Base-by-base conservation (phyloP, 805 yeast species). In the Teunomyces funiuensis region DNA sequence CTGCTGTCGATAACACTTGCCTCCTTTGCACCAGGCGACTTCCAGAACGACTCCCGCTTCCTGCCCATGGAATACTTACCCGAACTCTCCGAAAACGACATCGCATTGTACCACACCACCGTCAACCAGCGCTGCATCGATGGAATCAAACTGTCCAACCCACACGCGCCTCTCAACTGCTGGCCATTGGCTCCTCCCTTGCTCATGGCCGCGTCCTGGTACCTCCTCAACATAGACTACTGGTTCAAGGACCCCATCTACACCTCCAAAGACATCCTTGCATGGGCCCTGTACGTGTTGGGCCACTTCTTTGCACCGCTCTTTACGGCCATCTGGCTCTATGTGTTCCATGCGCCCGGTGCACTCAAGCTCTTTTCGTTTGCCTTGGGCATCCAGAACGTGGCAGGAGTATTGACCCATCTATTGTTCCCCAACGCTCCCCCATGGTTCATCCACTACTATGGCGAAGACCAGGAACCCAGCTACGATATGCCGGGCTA, bases 341-440 rank as follows among this genome's bases (percentile, higher is more conserved):
- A 82, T 53, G 73, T 81, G 8, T 82, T 81, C 69, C 85, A 82
- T 40, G 71, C 81, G 1, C 85, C 82, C n/a, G 86, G 85, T 0
- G 76, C 79, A 0, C 39, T 80, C 9, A 76, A 73, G 45, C 63
- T 70, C 49, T 83, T 80, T 49, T 64, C 79, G 1, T 51, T 73
- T n/a, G 71, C 79, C 0, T 49, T 83, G 31, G 88, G 89, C 2
- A 39, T 69, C 8, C 87, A 81, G 55, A 83, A 81, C 50, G 69
- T 81, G 9, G 59, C 69, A 1, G 85, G 86, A 17, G 81, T 81
- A 0, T 28, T 71, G 28, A 83, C 87, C 2, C 88, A 82, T 56
- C 54, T 83, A 27, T 36, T 72, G 5, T 68, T 82, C 57, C 90
- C 90, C 18, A 82, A 79, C 55, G 85, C 88, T 1, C 85, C 89